A percentile compares a stretch with the other conserved stretches of the same genome.
Evolutionary conservation across 2,329 filamentous ascomycete genomes (phyloP).

Genomic region (Myriosclerotinia duriaeana): DNA sequence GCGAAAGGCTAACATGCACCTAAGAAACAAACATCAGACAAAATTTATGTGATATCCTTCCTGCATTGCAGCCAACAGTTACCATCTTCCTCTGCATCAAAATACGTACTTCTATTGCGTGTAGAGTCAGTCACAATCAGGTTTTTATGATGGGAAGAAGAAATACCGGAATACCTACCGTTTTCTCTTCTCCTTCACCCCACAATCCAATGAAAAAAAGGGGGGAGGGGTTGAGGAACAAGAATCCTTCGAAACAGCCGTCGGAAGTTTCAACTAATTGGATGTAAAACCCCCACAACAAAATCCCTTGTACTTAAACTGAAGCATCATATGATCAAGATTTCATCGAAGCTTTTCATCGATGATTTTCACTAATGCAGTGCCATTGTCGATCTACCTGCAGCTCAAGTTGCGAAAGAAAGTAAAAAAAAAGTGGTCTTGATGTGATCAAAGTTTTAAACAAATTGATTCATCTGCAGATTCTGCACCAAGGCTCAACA

Average conservation of each 20-base stretch:
- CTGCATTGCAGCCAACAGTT: constrained; percentile 4
- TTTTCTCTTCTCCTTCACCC: neutral
- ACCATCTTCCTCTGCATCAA: neutral
- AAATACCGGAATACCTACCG: neutral
- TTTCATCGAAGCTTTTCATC: constrained; percentile 3
- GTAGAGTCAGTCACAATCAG: too few relatives aligned
- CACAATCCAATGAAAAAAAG: neutral
- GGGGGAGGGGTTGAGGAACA: neutral
- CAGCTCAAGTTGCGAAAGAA: neutral
- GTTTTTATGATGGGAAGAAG: neutral
- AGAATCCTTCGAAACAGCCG: neutral
- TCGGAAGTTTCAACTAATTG: constrained; percentile 2
- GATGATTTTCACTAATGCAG: neutral
- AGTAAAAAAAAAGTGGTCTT: neutral
- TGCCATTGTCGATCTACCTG: neutral
- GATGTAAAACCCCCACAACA: neutral
- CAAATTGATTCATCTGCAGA: constrained; percentile 1
- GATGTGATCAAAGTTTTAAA: neutral
- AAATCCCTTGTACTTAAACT: neutral
- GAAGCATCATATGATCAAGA: constrained; percentile 19
- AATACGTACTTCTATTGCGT: neutral
- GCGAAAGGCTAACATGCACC: constrained; percentile 8
- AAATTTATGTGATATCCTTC: neutral
- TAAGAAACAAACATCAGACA: neutral
- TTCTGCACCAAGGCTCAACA: neutral